Base-by-base conservation (phyloP, 2,329 filamentous ascomycete species). In the Colletotrichum horii region DNA sequence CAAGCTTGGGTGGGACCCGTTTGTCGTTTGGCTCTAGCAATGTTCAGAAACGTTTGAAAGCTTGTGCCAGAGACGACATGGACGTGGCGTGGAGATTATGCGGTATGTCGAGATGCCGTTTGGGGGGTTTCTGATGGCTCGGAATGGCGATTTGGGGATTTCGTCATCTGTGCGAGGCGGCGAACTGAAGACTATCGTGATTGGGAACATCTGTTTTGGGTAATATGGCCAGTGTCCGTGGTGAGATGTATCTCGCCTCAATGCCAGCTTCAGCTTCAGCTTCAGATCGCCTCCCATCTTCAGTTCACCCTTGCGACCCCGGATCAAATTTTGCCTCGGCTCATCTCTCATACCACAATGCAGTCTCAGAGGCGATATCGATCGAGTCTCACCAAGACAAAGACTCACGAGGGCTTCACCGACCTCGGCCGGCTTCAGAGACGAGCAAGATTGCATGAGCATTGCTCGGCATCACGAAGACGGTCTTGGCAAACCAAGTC, bases 381-480 rank as follows among this genome's bases (percentile, higher is more conserved):
- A 62, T 3, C 5, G 4, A n/a, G 8, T 38, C n/a, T 6, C 4
- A 6, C 26, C 60, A 36, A 15, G 28, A 62, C 5, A 14, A 24
- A 32, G 4, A 64, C 32, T 36, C 22, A 32, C 32, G n/a, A 34
- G 22, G 19, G 8, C 32, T 34, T 43, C 61, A 16, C 3, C 5
- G 2, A 16, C 62, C 14, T 11, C 34, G 28, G 16, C 24, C 26
- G 22, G 28, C 28, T 36, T 24, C 67, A 61, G 56, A 70, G 56
- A 62, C 24, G 15, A 60, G 56, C 56, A 70, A 70, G 67, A 61
- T 70, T 62, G 67, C 67, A 70, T 62, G 26, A 62, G 67, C 67
- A 70, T 70, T 48, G 56, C 36, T 9, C 67, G n/a, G 36, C 36
- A 32, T 1, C 38, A 34, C 16, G 9, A 60, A 48, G 19, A 15